phyloP scores from a whole-genome alignment of 75 land plant genomes.

The Cryptomeria japonica region DNA sequence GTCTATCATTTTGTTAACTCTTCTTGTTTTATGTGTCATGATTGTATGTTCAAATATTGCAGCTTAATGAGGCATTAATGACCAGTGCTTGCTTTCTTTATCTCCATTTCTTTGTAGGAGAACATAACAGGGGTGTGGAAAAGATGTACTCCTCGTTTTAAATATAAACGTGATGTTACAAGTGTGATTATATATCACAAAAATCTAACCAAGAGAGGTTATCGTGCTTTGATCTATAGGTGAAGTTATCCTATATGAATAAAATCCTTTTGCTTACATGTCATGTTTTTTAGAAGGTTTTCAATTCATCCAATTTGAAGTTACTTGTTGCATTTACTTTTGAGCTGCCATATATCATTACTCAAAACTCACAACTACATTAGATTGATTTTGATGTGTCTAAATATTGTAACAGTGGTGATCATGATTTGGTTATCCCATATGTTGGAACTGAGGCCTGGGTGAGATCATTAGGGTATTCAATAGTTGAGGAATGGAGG shows the following conservation, averaged over 20 bases:
- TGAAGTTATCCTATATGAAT: conserved; percentile 17
- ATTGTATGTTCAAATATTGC: not conserved
- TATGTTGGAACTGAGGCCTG: conserved; percentile 64
- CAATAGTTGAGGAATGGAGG: conserved; percentile 54
- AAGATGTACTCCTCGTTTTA: conserved; percentile 38
- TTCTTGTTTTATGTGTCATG: not conserved
- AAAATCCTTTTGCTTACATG: not conserved
- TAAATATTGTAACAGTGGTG: conserved; percentile 52
- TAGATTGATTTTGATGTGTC: not conserved
- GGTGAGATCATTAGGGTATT: conserved; percentile 63
- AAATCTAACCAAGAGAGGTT: conserved; percentile 40
- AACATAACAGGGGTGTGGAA: conserved; percentile 42
- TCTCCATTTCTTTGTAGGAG: conserved; percentile 12
- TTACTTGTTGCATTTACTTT: not conserved
- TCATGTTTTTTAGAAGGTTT: not conserved
- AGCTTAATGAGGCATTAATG: not conserved
- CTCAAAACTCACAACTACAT: not conserved
- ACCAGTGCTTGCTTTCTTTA: not conserved
- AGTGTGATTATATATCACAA: conserved; percentile 55
- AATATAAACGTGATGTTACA: conserved; percentile 31
- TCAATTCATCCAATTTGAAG: not conserved
- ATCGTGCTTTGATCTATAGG: conserved; percentile 74
- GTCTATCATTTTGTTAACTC: not conserved
- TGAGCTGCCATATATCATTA: not conserved
- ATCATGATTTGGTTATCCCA: conserved; percentile 68